These are phyloP conservation scores for Acanthamoeba castellanii DNA, from an alignment of 208 protist species.

Conservation along the genomic window DNA sequence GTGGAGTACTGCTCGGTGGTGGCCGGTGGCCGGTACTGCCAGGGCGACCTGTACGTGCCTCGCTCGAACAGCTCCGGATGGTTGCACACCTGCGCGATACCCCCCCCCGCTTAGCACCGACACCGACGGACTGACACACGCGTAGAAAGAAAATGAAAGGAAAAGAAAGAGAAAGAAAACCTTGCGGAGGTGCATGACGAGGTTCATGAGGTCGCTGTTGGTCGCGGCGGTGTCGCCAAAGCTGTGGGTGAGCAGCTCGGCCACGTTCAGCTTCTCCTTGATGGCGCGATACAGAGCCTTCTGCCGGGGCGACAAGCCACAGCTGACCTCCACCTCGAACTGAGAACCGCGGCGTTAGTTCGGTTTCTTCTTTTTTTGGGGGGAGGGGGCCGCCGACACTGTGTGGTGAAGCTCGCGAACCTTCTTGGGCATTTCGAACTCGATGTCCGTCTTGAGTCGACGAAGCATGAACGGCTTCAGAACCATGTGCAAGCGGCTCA, in stretches of 20 bases:
- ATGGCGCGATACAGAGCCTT: conserved; percentile 77
- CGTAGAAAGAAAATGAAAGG: background rate
- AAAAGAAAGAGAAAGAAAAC: background rate
- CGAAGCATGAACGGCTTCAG: conserved; percentile 96
- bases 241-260: conserved; percentile 75
- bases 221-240: conserved; percentile 31
- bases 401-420: no score
- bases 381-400: no score
- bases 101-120: no score
- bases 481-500: conserved; percentile 94
- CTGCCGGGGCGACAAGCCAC: conserved; percentile 75
- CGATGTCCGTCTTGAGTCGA: conserved; percentile 96
- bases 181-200: conserved; percentile 86
- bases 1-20: background rate
- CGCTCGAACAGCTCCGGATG: conserved; percentile 83
- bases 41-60: conserved; percentile 72
- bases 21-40: conserved; percentile 46
- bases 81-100: conserved; percentile 71
- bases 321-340: conserved; percentile 77
- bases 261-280: conserved; percentile 70
- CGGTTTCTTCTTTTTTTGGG: no score
- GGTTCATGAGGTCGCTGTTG: conserved; percentile 80
- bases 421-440: conserved; percentile 93
- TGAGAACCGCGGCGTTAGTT: no score
- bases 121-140: conserved; percentile 25